Percentiles rank a stretch among this genome's conserved stretches.
phyloP scores from a whole-genome alignment of 306 rosid species.

The Pterocarpus macrocarpus region DNA sequence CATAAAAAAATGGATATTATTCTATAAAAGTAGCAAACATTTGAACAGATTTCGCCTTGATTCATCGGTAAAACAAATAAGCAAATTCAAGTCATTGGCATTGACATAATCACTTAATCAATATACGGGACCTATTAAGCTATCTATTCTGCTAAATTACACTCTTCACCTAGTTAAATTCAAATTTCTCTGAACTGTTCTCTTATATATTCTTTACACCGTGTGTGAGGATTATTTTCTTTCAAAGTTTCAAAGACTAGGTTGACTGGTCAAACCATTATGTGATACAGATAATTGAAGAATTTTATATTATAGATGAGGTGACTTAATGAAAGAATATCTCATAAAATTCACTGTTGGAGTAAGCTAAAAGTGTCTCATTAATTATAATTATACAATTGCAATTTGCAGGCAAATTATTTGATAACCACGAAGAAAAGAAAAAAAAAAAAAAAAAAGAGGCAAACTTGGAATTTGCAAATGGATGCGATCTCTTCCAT shows the following conservation, averaged over 20 bases:
- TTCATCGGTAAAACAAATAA: not conserved
- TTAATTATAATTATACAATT: constrained; percentile 16
- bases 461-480: constrained; percentile 53
- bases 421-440: not conserved
- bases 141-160: not conserved
- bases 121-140: not conserved
- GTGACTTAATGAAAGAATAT: not conserved
- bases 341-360: constrained; percentile 9
- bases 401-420: constrained; percentile 8
- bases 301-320: not conserved
- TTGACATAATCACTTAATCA: not conserved
- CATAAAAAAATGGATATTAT: too few relatives aligned
- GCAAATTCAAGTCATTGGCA: not conserved
- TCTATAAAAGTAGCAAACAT: too few relatives aligned
- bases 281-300: constrained; percentile 7
- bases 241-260: constrained; percentile 11
- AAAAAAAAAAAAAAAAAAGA: not conserved
- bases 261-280: not conserved
- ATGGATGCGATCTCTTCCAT: constrained; percentile 67
- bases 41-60: not conserved
- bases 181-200: not conserved
- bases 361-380: constrained; percentile 32
- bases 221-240: not conserved
- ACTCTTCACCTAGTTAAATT: not conserved
- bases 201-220: not conserved